Evolutionary conservation across 2,329 filamentous ascomycete genomes (phyloP).

Genomic region (Trichoderma breve): DNA sequence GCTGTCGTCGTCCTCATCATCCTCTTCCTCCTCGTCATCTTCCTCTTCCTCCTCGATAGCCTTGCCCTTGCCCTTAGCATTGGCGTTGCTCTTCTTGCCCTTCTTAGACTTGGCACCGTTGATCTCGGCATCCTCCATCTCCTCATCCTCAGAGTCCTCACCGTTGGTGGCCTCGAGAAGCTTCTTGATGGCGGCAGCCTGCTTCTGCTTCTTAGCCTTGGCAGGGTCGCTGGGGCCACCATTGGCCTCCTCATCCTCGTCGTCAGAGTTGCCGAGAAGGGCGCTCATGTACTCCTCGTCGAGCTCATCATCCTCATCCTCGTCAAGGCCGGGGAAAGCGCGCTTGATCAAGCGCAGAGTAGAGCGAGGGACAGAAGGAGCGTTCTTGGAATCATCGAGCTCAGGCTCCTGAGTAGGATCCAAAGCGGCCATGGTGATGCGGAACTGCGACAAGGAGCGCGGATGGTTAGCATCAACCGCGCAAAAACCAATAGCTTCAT

Average conservation of each 20-base stretch:
- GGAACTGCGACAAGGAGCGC: constrained; percentile 60
- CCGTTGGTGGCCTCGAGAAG: constrained; percentile 66
- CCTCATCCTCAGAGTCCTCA: constrained; percentile 63
- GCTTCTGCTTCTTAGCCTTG: constrained; percentile 84
- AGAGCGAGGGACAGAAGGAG: constrained; percentile 66
- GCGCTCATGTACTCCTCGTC: constrained; percentile 64
- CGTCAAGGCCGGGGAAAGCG: constrained; percentile 55
- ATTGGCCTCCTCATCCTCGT: constrained; percentile 63
- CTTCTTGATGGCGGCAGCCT: constrained; percentile 73
- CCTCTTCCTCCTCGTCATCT: constrained; percentile 49
- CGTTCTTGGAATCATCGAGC: constrained; percentile 60
- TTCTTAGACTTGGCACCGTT: constrained; percentile 58
- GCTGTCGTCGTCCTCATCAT: constrained; percentile 60
- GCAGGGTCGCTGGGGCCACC: constrained; percentile 87
- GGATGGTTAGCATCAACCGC: constrained; percentile 29
- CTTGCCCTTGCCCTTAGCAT: constrained; percentile 60
- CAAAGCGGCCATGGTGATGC: constrained; percentile 97
- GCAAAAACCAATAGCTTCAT: background rate
- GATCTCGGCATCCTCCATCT: constrained; percentile 68
- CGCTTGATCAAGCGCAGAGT: constrained; percentile 89
- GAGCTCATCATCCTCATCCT: constrained; percentile 61
- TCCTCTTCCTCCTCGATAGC: constrained; percentile 62
- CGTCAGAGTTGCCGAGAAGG: constrained; percentile 52
- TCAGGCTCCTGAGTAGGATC: constrained; percentile 79
- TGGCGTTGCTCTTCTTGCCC: constrained; percentile 65